Evolutionary conservation across 2,329 filamentous ascomycete species (phyloP).

Genomic region (Beauveria varroae): DNA sequence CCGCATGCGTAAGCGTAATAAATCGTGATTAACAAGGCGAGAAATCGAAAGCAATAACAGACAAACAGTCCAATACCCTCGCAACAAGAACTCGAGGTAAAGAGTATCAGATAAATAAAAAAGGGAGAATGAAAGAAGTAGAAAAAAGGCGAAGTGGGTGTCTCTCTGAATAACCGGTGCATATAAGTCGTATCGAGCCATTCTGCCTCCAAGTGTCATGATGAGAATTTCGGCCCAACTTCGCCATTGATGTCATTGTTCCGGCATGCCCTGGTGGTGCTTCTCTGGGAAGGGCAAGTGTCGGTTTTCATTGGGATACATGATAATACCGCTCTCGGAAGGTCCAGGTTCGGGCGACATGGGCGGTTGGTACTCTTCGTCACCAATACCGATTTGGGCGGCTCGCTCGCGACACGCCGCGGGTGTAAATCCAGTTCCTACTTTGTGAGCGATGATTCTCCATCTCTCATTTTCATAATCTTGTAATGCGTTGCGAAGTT

Average conservation of each 20-base stretch:
- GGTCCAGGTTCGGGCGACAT: conserved; percentile 35
- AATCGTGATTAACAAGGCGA: neutral
- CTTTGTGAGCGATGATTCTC: conserved; percentile 85
- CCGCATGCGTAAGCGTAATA: neutral
- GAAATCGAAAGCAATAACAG: neutral
- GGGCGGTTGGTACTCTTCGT: conserved; percentile 42
- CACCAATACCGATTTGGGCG: conserved; percentile 46
- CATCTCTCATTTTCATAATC: conserved; percentile 90
- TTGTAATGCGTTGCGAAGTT: conserved; percentile 66
- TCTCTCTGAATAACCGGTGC: neutral
- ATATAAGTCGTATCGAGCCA: neutral
- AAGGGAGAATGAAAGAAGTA: conserved; percentile 8
- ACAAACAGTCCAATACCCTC: neutral
- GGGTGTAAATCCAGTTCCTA: conserved; percentile 83
- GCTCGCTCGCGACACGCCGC: conserved; percentile 79
- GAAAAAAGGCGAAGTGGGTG: neutral
- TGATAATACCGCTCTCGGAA: conserved; percentile 7
- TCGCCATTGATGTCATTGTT: neutral
- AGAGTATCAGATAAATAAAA: neutral
- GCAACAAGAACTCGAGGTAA: neutral
- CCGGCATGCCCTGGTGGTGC: conserved; percentile 5
- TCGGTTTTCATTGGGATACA: conserved; percentile 7
- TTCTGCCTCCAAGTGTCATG: neutral
- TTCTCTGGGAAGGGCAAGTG: conserved; percentile 9
- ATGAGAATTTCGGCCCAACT: neutral